Evolutionary conservation across 805 yeast species (phyloP), one percentile per base, ranked within the genome.

Genomic region (Pichia nakasei): DNA sequence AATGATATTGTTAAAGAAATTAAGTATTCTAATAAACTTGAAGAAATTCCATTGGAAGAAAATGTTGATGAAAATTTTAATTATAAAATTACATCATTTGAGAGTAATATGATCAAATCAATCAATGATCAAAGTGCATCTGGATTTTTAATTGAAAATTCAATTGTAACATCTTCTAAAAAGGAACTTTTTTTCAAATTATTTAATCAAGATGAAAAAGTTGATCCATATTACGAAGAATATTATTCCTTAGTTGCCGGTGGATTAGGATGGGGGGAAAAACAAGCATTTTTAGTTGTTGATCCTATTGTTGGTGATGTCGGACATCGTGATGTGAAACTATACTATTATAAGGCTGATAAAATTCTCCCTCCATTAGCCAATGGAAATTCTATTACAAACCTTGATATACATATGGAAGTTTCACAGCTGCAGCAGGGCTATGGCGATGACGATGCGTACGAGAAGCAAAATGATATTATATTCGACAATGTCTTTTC

Each of bases 231-330:
- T 43, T 48, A 44, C 33, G 53, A 59, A 4, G 53, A 57, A 42
- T 63, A 69, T 43, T 73, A 64, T 56, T 73, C 75, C 53, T 78
- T 82, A 19, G 67, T 78, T 31, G 88, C 85, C 5, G 88, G 88
- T 4, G 88, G 88, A 2, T 82, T 86, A 3, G 79, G 81, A 2
- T 82, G 87, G 87, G 85, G 86, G 1, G 75, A 79, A 24, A 74
- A 81, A 44, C 78, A 83, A 3, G 75, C 75, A 29, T 74, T 78
- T 56, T 65, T 82, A n/a, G 88, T 78, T 1, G 56, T 82, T 12
- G 82, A 82, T 24, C 80, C 85, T 1, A 71, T 70, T 2, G 80
- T 80, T 15, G 60, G 58, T 0, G 46, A 48, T 1, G 54, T 63
- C 20, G 56, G 52, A 2, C 41, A 51, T 22, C 42, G 49, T 9